A percentile compares a stretch with the other conserved stretches of the same genome.
Evolutionary conservation across 441 rosid species (phyloP).

Genomic region (California macrophylla): DNA sequence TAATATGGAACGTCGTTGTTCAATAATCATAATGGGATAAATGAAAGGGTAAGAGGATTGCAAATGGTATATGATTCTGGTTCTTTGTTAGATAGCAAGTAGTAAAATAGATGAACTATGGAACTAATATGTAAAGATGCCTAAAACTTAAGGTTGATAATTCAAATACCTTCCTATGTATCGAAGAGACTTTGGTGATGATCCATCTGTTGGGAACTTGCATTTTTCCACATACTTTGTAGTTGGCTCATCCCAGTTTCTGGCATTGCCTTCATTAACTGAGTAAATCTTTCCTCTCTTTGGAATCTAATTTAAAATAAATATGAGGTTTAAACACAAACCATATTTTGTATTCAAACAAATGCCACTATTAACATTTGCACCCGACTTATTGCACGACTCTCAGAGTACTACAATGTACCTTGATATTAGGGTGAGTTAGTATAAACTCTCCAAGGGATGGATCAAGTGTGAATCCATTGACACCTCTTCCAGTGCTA

Average conservation of each 20-base stretch:
- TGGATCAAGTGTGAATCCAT: slow-evolving; percentile 92
- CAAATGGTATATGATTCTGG: neutral
- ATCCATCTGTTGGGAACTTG: slow-evolving; percentile 85
- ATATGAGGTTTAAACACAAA: neutral
- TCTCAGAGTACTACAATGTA: slow-evolving; percentile 16
- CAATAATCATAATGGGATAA: neutral
- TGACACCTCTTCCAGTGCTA: slow-evolving; percentile 79
- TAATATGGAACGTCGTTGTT: neutral
- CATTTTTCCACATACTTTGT: slow-evolving; percentile 81
- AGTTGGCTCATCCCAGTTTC: slow-evolving; percentile 91
- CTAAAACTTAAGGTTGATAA: slow-evolving; percentile 3
- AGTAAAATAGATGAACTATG: neutral
- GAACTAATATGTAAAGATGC: neutral
- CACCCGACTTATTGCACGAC: too few relatives aligned
- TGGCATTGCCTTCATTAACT: slow-evolving; percentile 94
- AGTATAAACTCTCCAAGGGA: slow-evolving; percentile 95
- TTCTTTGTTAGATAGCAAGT: neutral
- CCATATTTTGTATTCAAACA: neutral
- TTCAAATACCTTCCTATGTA: slow-evolving; percentile 80
- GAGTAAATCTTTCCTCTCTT: slow-evolving; percentile 88
- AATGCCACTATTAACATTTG: too few relatives aligned
- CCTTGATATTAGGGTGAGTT: slow-evolving; percentile 90
- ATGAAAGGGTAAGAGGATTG: neutral
- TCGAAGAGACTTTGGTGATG: slow-evolving; percentile 77
- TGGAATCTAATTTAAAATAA: slow-evolving; percentile 45